Percentiles rank a stretch among this genome's conserved stretches.
phyloP scores from a whole-genome alignment of 306 rosid genomes.

The Sesbania bispinosa region DNA sequence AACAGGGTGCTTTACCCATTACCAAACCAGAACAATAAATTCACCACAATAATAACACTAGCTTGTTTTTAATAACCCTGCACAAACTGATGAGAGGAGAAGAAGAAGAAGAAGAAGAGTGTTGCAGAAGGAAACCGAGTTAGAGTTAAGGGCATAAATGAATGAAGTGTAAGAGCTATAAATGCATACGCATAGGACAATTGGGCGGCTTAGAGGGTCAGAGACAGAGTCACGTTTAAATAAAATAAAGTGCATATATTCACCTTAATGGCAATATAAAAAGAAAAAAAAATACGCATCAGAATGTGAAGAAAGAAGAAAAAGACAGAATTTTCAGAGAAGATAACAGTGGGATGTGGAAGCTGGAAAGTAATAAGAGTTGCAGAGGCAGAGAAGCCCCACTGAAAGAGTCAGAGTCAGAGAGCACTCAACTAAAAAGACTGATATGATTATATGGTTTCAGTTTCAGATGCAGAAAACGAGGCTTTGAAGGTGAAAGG shows the following conservation, averaged over 20 bases:
- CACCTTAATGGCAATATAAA: background rate
- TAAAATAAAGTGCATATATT: background rate
- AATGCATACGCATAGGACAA: constrained; percentile 33
- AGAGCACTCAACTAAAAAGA: background rate
- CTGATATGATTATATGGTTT: background rate
- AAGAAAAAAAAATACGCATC: too few relatives aligned
- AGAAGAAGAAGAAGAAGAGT: constrained; percentile 36
- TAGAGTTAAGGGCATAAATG: background rate
- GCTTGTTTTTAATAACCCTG: background rate
- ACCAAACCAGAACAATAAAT: constrained; percentile 7
- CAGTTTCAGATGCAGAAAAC: constrained; percentile 2
- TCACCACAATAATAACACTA: background rate
- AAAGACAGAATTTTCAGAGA: background rate
- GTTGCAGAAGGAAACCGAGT: constrained; percentile 25
- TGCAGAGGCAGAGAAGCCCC: constrained; percentile 14
- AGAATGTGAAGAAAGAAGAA: background rate
- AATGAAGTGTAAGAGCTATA: constrained; percentile 17
- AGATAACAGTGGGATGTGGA: background rate
- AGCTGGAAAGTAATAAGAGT: background rate
- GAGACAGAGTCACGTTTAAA: background rate
- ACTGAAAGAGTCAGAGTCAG: background rate
- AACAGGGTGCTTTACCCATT: constrained; percentile 50
- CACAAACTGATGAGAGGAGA: background rate
- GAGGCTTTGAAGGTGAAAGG: background rate
- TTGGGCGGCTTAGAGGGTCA: constrained; percentile 22